phyloP scores from a whole-genome alignment of 2,329 filamentous ascomycete species.

The Arthrobotrys conoides region DNA sequence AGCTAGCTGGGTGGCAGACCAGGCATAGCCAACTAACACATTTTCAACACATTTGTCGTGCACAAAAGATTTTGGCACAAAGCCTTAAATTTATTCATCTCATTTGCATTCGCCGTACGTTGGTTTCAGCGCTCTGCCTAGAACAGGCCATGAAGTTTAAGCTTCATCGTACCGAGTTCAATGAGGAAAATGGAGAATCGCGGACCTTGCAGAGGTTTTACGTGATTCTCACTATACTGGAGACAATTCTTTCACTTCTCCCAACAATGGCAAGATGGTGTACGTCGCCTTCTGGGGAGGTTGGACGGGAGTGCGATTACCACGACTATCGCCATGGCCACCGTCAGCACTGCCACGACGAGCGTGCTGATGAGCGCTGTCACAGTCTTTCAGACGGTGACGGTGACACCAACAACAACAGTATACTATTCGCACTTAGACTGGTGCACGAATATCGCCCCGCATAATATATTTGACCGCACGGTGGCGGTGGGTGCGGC shows the following conservation, averaged over 20 bases:
- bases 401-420: background rate
- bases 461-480: slow-evolving; percentile 1
- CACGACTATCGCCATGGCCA: background rate
- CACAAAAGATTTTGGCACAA: background rate
- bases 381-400: background rate
- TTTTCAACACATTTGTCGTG: background rate
- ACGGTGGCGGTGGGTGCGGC: background rate
- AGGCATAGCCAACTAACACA: too few species aligned
- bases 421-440: background rate
- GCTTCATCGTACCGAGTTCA: background rate
- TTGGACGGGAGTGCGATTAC: slow-evolving; percentile 4
- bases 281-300: background rate
- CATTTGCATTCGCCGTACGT: too few species aligned
- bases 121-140: background rate
- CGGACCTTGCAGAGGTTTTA: background rate
- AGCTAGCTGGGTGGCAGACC: too few species aligned
- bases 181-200: background rate
- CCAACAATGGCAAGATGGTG: background rate
- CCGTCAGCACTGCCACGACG: background rate
- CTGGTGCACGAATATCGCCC: background rate
- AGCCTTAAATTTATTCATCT: too few species aligned
- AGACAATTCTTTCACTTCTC: background rate
- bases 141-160: background rate
- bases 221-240: background rate
- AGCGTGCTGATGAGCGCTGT: background rate